A percentile compares a stretch with the other conserved stretches of the same genome.
Evolutionary conservation across 345 rosid genomes (phyloP).

Genomic region (Citrus glauca): DNA sequence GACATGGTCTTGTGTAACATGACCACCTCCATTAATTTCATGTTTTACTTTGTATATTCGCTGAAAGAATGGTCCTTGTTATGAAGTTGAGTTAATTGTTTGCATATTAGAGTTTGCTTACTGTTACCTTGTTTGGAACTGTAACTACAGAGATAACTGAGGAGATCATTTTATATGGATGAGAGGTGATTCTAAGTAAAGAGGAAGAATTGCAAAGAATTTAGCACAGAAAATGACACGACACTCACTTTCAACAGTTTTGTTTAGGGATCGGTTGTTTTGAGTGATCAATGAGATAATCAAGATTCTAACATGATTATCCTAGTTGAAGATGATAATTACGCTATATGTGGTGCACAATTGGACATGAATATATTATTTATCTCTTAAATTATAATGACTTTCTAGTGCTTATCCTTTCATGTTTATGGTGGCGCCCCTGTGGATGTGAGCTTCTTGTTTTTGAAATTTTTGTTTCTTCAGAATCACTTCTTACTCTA

Average conservation of each 20-base stretch:
- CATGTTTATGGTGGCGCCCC: conserved; percentile 8
- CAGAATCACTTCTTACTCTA: not conserved
- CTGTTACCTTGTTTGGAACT: not conserved
- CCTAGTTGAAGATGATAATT: conserved; percentile 14
- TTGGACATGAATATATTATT: conserved; percentile 11
- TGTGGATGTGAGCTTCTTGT: conserved; percentile 9
- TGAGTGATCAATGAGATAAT: not conserved
- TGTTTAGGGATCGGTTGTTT: not conserved
- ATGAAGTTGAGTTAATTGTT: no score
- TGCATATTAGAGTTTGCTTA: no score
- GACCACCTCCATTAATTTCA: not conserved
- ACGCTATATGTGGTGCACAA: conserved; percentile 17
- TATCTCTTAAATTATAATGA: conserved; percentile 14
- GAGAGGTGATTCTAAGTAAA: not conserved
- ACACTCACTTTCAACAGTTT: no score
- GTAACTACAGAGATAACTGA: not conserved
- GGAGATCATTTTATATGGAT: not conserved
- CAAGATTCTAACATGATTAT: conserved; percentile 1
- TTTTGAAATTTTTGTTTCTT: conserved; percentile 5
- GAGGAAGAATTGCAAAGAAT: not conserved
- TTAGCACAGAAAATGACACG: not conserved
- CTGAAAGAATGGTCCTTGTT: not conserved
- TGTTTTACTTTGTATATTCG: not conserved
- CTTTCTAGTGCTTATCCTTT: conserved; percentile 2
- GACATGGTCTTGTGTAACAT: not conserved